Conservation (phyloP, 768 basidiomycete species). For the Mycena olivaceomarginata region DNA sequence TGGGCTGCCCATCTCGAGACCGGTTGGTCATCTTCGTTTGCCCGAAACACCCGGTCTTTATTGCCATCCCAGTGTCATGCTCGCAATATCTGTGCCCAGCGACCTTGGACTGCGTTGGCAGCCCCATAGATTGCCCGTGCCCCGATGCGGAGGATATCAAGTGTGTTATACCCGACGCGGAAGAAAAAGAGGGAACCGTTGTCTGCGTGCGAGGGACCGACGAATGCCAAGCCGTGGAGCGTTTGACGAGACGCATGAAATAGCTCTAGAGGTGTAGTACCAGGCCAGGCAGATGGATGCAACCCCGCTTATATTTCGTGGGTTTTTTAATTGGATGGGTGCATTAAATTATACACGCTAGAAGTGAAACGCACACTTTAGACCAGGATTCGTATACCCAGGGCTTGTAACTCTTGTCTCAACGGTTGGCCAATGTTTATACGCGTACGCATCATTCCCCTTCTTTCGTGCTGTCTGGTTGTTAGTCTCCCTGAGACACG, state of each 20-base stretch:
- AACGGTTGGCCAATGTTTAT: background rate
- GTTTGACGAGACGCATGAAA: conserved; percentile 64
- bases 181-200: conserved; percentile 72
- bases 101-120: conserved; percentile 81
- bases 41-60: background rate
- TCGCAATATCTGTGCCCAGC: conserved; percentile 85
- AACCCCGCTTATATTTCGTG: conserved; percentile 39
- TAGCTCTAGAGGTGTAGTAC: conserved; percentile 33
- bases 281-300: conserved; percentile 43
- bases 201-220: conserved; percentile 83
- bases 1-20: conserved; percentile 81
- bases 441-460: no score
- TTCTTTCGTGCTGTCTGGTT: no score
- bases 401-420: background rate
- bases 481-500: no score
- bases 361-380: conserved; percentile 8
- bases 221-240: conserved; percentile 79
- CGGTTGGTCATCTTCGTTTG: conserved; percentile 62
- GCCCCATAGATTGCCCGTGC: conserved; percentile 85
- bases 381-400: background rate
- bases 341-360: conserved; percentile 2
- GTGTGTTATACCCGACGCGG: conserved; percentile 82
- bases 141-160: conserved; percentile 86
- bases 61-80: conserved; percentile 75
- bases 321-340: conserved; percentile 49